Base-by-base conservation (phyloP, 768 basidiomycete genomes). In the Trametes cingulata region DNA sequence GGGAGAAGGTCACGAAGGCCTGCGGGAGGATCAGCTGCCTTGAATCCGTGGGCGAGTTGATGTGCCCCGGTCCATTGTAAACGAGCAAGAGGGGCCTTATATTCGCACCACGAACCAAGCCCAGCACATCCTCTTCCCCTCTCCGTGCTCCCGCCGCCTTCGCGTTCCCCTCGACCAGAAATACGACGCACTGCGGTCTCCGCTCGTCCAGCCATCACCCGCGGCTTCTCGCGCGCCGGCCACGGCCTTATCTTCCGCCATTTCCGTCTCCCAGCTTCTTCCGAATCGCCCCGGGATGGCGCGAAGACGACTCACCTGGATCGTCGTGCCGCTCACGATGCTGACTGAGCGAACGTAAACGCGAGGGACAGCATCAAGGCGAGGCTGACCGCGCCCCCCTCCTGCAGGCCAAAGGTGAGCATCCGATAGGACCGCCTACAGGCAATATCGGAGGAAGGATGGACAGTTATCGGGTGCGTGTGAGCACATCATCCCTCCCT, bases 391-490 rank as follows among this genome's bases (percentile, higher is more conserved):
- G 22, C 58, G 45, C n/a, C 29, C 42, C 19, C 36, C 22, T 42
- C 24, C n/a, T n/a, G n/a, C 33, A 48, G 40, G 41, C 48, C 40
- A 43, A 22, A 49, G 47, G 42, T 36, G 52, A 50, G 47, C 22
- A 6, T 22, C 39, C 9, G 53, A 61, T 61, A 61, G 52, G 47
- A 17, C 40, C 58, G 42, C 24, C 15, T 48, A 27, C 51, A 7
- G 5, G 48, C 47, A 43, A 55, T 61, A 20, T 60, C 60, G 60
- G 60, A 7, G 60, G 60, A 61, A 61, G 53, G 20, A n/a, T 55
- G 60, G 60, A 24, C 48, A 51, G 48, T 61, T 56, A 47, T 61
- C 60, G 60, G 60, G 53, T 29, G 53, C 60, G 60, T 61, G 60
- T 49, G 59, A 54, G 52, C 60, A 61, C 60, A 61, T 55, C 60